Evolutionary conservation across 345 rosid genomes (phyloP).

Genomic region (Erysimum cheiranthoides): DNA sequence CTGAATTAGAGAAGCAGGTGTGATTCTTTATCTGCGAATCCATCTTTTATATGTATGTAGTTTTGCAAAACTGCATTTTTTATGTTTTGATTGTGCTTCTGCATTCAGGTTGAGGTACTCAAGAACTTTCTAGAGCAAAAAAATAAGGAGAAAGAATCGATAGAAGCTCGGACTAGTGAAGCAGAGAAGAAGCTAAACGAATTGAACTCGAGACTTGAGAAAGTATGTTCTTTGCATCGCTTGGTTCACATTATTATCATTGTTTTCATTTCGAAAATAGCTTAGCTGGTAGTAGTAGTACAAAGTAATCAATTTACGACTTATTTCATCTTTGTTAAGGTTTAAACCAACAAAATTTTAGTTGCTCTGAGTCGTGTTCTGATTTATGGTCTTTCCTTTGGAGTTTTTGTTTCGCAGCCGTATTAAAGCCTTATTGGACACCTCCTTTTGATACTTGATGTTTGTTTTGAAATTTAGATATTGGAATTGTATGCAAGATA

Average conservation of each 20-base stretch:
- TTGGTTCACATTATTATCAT: neutral
- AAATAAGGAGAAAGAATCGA: slow-evolving; percentile 60
- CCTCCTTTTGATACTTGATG: neutral
- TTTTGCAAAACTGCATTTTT: neutral
- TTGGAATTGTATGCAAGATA: slow-evolving; percentile 1
- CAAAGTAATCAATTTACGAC: neutral
- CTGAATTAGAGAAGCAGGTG: slow-evolving; percentile 84
- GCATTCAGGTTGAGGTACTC: slow-evolving; percentile 66
- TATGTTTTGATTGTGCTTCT: slow-evolving; percentile 26
- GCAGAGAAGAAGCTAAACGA: slow-evolving; percentile 69
- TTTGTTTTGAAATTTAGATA: neutral
- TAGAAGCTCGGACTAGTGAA: slow-evolving; percentile 52
- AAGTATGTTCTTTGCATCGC: slow-evolving; percentile 53
- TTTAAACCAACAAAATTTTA: neutral
- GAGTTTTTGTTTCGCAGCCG: neutral
- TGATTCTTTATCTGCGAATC: slow-evolving; percentile 1
- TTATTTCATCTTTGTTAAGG: neutral
- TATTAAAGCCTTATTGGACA: neutral
- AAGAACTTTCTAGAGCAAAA: slow-evolving; percentile 57
- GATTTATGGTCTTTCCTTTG: neutral
- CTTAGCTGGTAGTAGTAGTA: slow-evolving; percentile 4
- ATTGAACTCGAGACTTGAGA: slow-evolving; percentile 58
- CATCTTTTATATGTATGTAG: neutral
- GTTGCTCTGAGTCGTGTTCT: neutral
- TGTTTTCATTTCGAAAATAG: neutral